These are phyloP conservation scores for Naganishia cerealis DNA, from an alignment of 1,284 basidiomycete species.

Conservation along the genomic window DNA sequence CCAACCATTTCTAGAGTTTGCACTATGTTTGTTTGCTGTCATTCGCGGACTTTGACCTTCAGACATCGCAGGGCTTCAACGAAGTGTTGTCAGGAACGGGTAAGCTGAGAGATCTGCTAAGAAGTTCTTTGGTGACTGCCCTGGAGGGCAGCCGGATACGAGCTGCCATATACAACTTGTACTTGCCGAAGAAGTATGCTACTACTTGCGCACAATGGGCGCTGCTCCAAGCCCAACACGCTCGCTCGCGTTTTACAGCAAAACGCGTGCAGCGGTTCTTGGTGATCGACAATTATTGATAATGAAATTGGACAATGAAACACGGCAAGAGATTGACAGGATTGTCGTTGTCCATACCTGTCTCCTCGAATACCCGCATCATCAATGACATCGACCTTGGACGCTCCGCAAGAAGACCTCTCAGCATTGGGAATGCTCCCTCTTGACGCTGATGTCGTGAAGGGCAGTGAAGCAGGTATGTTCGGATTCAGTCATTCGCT, in stretches of 20 bases:
- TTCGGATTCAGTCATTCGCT: not conserved
- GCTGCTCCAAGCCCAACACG: not conserved
- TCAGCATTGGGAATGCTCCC: not conserved
- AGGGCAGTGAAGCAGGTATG: constrained; percentile 11
- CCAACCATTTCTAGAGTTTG: too few species aligned
- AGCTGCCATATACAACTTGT: too few species aligned
- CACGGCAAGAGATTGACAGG: not conserved
- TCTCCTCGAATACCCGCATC: not conserved
- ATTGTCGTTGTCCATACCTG: not conserved
- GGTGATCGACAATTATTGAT: not conserved
- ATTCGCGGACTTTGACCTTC: too few species aligned
- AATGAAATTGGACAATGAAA: constrained; percentile 8
- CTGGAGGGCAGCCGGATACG: too few species aligned
- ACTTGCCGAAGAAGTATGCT: too few species aligned
- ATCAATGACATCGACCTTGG: not conserved
- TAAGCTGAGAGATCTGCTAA: too few species aligned
- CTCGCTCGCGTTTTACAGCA: not conserved
- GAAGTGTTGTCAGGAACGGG: too few species aligned
- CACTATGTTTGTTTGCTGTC: too few species aligned
- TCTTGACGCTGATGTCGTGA: not conserved
- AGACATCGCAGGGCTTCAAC: too few species aligned
- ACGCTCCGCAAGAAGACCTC: not conserved
- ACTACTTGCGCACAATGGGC: too few species aligned
- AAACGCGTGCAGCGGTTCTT: not conserved
- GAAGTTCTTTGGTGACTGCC: too few species aligned